Conservation (phyloP, 495 filamentous ascomycete genomes). For the Penicillium fimorum region DNA sequence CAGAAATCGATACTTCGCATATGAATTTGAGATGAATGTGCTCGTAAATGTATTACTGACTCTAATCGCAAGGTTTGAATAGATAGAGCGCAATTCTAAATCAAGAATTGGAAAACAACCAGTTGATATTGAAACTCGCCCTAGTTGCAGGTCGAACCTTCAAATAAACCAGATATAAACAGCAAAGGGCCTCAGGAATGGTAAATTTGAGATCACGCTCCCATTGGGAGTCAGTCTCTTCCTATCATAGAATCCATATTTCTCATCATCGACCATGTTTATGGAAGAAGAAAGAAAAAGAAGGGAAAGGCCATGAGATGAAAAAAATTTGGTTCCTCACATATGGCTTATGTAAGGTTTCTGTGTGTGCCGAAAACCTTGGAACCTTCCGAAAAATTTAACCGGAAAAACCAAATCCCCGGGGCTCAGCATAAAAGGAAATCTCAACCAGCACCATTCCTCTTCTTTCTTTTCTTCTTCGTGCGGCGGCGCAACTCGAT, state of each 20-base stretch:
- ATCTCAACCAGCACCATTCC: conserved; percentile 19
- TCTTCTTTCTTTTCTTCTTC: conserved; percentile 51
- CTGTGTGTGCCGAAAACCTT: background rate
- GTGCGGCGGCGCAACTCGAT: conserved; percentile 60
- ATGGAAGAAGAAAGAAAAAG: conserved; percentile 24
- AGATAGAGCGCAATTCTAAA: background rate
- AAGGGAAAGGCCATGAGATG: conserved; percentile 5
- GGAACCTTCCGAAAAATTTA: conserved; percentile 3
- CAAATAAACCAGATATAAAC: conserved; percentile 12
- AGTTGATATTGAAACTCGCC: background rate
- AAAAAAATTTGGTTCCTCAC: conserved; percentile 13
- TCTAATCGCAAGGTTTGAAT: background rate
- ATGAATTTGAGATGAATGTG: background rate
- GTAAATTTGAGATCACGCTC: conserved; percentile 53
- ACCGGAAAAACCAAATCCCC: conserved; percentile 16
- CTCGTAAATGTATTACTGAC: background rate
- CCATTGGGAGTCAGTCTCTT: conserved; percentile 58
- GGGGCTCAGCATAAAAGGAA: conserved; percentile 21
- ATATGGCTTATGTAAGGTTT: conserved; percentile 13
- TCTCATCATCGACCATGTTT: conserved; percentile 54
- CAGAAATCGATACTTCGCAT: background rate
- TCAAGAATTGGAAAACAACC: background rate
- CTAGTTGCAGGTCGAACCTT: background rate
- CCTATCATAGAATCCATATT: conserved; percentile 56
- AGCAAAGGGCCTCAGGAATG: conserved; percentile 44